Evolutionary conservation across 345 rosid genomes (phyloP), one percentile per base, ranked within the genome.

Genomic region (Capsella bursapastoris): DNA sequence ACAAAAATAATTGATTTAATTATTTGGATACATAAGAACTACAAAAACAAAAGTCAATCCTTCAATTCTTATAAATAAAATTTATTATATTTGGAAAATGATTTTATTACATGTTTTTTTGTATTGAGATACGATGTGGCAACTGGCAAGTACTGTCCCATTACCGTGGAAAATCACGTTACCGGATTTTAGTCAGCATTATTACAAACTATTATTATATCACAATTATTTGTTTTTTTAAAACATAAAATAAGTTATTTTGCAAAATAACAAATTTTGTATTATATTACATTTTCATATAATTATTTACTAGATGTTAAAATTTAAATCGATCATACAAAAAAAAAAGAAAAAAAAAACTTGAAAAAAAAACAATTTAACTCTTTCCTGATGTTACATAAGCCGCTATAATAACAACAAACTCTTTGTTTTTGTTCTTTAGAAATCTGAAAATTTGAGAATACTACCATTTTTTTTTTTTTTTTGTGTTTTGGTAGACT

Each of bases 321-420:
- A 16, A 2, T 38, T 47, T 6, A 15, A 6, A 47, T 29, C 11
- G 11, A 12, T 57, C 51, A 57, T 47, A 55, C 16, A 28, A 11
- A 22, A 27, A 7, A 7, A 29, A n/a, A 4, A 14, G 7, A 34
- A 34, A 57, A 13, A 13, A 41, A 16, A 62, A n/a, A 11, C 9
- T 31, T 18, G 40, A 52, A 60, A 51, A 68, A 64, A 68, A n/a
- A 29, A 18, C 22, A 68, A 61, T 27, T 37, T 2, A 61, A 43
- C 69, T 68, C 64, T 52, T 31, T 58, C 16, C 58, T 69, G 48
- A 35, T 55, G 37, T 69, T 69, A 76, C 74, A 62, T 5, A 62
- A 64, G 73, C 58, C 57, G 74, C 70, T 27, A 44, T 8, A 58
- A 67, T 13, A 25, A 6, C 11, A 75, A 44, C 57, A n/a, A 14